phyloP scores from a whole-genome alignment of 768 basidiomycete species.

The Melanogaster broomeanus region DNA sequence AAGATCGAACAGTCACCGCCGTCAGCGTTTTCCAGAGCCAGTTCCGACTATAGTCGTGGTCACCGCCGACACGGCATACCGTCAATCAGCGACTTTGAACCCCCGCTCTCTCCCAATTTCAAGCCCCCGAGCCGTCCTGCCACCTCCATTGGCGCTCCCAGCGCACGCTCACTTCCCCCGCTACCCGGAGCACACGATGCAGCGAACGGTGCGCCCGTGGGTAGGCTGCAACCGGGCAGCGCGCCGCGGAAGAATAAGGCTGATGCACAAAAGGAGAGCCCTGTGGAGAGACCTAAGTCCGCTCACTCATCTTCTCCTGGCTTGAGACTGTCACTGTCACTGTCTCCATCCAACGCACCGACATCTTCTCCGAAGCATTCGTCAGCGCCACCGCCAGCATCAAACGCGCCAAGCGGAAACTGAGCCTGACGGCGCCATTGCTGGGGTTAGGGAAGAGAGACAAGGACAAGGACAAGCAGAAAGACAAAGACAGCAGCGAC shows the following conservation, averaged over 20 bases:
- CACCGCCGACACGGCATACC: slow-evolving; percentile 11
- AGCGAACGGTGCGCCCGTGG: neutral
- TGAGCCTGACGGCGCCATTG: slow-evolving; percentile 67
- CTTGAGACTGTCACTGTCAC: slow-evolving; percentile 11
- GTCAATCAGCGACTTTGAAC: slow-evolving; percentile 1
- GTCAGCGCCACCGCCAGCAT: slow-evolving; percentile 22
- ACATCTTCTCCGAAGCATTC: slow-evolving; percentile 23
- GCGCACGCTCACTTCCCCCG: slow-evolving; percentile 9
- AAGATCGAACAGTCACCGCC: slow-evolving; percentile 13
- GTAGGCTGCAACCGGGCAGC: neutral
- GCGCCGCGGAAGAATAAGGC: neutral
- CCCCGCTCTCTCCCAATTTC: slow-evolving; percentile 2
- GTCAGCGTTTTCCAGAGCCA: slow-evolving; percentile 17
- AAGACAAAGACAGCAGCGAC: slow-evolving; percentile 28
- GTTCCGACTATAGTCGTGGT: slow-evolving; percentile 16
- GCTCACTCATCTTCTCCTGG: slow-evolving; percentile 27
- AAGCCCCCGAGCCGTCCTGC: slow-evolving; percentile 36
- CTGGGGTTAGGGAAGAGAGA: slow-evolving; percentile 57
- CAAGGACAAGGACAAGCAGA: slow-evolving; percentile 47
- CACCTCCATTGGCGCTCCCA: slow-evolving; percentile 38
- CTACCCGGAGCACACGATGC: neutral
- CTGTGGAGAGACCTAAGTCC: slow-evolving; percentile 23
- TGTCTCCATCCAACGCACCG: slow-evolving; percentile 15
- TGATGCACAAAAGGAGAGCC: neutral
- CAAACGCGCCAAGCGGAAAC: slow-evolving; percentile 55